Percentiles rank a stretch among this genome's conserved stretches.
These are phyloP conservation scores for Curvularia hawaiiensis DNA, from an alignment of 2,329 filamentous ascomycete species.

Conservation along the genomic window DNA sequence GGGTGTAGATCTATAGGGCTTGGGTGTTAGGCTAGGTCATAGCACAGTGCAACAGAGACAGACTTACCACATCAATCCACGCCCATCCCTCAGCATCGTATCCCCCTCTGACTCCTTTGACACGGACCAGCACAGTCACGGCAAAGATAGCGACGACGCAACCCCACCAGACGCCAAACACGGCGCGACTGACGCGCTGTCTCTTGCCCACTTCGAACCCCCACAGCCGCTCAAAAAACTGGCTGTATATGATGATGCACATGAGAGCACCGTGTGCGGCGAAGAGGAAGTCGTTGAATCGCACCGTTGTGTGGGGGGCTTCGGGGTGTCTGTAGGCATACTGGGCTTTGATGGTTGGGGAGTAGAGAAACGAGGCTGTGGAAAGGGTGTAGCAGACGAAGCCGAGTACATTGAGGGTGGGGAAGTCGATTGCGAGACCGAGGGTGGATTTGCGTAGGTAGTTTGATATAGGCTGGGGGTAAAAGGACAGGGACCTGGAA, in stretches of 20 bases:
- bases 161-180: conserved; percentile 72
- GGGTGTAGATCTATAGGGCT: conserved; percentile 59
- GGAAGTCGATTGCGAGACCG: conserved; percentile 88
- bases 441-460: conserved; percentile 74
- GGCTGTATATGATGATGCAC: conserved; percentile 74
- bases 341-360: conserved; percentile 74
- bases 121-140: conserved; percentile 56
- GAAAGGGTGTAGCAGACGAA: conserved; percentile 79
- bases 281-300: conserved; percentile 89
- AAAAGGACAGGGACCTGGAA: conserved; percentile 81
- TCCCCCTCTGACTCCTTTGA: conserved; percentile 48
- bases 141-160: conserved; percentile 67
- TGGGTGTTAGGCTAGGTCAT: conserved; percentile 7
- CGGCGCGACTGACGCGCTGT: conserved; percentile 63
- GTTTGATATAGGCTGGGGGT: conserved; percentile 87
- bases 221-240: conserved; percentile 77
- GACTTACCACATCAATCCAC: conserved; percentile 67
- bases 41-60: not conserved
- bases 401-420: conserved; percentile 73
- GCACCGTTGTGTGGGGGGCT: conserved; percentile 79
- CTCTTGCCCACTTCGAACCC: conserved; percentile 67
- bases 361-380: conserved; percentile 78
- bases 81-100: conserved; percentile 60
- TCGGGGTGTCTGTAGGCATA: conserved; percentile 80
- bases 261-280: conserved; percentile 79